Conservation (phyloP, 768 basidiomycete species). For the Tylopilus intermedius region DNA sequence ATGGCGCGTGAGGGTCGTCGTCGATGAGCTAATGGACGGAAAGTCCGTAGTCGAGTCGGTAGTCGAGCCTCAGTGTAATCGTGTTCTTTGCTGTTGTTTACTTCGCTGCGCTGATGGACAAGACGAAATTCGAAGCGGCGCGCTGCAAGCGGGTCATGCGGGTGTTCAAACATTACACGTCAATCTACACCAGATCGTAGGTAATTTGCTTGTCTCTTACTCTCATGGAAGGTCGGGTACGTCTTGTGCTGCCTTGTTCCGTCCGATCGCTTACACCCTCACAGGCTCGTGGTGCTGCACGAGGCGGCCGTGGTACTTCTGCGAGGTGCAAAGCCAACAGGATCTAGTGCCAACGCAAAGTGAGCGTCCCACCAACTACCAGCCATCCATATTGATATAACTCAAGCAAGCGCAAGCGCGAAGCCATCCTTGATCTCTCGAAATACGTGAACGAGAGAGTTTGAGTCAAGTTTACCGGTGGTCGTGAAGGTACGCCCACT, state of each 20-base stretch:
- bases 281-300: conserved; percentile 57
- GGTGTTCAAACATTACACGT: no score
- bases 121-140: conserved; percentile 14
- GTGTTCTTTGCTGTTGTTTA: conserved; percentile 2
- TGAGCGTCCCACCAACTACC: conserved; percentile 14
- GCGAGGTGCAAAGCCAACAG: conserved; percentile 18
- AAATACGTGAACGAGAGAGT: conserved; percentile 92
- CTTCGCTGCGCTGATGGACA: conserved; percentile 1
- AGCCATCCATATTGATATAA: conserved; percentile 26
- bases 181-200: conserved; percentile 11
- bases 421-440: conserved; percentile 91
- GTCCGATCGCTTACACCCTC: conserved; percentile 13
- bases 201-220: conserved; percentile 7
- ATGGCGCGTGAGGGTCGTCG: conserved; percentile 22
- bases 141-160: conserved; percentile 24
- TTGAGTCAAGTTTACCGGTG: conserved; percentile 96
- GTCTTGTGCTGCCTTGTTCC: conserved; percentile 2
- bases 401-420: conserved; percentile 54
- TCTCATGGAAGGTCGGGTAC: conserved; percentile 31
- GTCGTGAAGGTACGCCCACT: conserved; percentile 70
- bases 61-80: conserved; percentile 5
- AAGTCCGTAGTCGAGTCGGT: neutral
- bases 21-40: conserved; percentile 16
- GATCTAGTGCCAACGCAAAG: conserved; percentile 22
- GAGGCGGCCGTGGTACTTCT: conserved; percentile 41